Evolutionary conservation across 352 stramenopile species (phyloP).

Genomic region (Phytophthora megakarya): DNA sequence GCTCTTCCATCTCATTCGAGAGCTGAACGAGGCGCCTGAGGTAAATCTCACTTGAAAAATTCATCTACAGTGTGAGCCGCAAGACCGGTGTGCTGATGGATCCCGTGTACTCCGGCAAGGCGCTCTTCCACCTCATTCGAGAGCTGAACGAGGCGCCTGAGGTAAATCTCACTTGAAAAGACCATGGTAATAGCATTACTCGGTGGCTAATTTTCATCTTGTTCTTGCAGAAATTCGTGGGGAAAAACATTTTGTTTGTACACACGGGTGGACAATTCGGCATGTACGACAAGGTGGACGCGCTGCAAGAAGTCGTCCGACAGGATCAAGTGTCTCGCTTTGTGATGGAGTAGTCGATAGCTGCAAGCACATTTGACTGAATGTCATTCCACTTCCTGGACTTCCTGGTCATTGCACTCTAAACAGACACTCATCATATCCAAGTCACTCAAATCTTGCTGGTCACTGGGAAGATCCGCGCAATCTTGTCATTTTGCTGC

Average conservation of each 20-base stretch:
- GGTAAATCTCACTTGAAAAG: constrained; percentile 30
- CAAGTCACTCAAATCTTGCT: neutral
- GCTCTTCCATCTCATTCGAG: constrained; percentile 79
- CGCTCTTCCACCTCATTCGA: constrained; percentile 80
- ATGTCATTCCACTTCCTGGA: neutral
- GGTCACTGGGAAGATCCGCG: neutral
- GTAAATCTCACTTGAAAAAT: too few relatives aligned
- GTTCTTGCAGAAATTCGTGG: constrained; percentile 69
- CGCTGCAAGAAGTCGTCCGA: constrained; percentile 62
- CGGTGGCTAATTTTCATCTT: constrained; percentile 4
- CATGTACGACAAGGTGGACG: constrained; percentile 90
- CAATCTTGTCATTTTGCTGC: constrained; percentile 8
- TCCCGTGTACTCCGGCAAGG: constrained; percentile 89
- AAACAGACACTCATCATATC: constrained; percentile 11
- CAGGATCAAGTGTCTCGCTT: constrained; percentile 63
- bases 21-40: constrained; percentile 73
- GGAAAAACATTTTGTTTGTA: constrained; percentile 89
- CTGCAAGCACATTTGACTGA: too few relatives aligned
- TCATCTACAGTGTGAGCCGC: constrained; percentile 72
- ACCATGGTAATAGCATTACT: neutral
- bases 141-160: constrained; percentile 73
- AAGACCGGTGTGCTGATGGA: constrained; percentile 84
- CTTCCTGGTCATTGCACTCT: neutral
- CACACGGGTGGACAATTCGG: constrained; percentile 92
- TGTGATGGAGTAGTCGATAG: constrained; percentile 65